Base-by-base conservation (phyloP, 176 grass and related monocot genomes). In the Eleusine indica region DNA sequence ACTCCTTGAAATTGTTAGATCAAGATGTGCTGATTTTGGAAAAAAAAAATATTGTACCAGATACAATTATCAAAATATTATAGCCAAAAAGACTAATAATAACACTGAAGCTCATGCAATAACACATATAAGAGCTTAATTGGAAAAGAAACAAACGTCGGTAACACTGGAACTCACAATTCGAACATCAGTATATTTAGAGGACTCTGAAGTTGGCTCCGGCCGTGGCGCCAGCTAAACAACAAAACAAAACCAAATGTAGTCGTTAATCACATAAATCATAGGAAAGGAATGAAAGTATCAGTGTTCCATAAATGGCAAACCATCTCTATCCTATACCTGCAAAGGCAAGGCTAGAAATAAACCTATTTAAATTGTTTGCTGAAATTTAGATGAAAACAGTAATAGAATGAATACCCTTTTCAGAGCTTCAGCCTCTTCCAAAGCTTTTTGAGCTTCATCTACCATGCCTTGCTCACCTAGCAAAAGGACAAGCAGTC, bases 361-460 rank as follows among this genome's bases (percentile, higher is more conserved):
- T 41, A 40, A 82, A 77, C 75, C 4, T 9, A 52, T n/a, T 17
- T 41, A 32, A 66, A 79, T 67, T 86, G 17, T 28, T 57, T 64
- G 13, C 49, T 53, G 66, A 62, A 39, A 82, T 82, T 87, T 56
- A 13, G 7, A 14, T 78, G 35, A 21, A 68, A 64, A 82, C 47
- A 62, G 35, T 8, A 52, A 79, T 35, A 81, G 40, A 52, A 79
- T 35, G 73, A 47, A 53, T 70, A 96, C 96, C 96, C 84, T 98
- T 90, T 95, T 98, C n/a, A 98, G 81, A 83, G 96, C 91, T 87
- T 98, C 96, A 75, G 86, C 93, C 82, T 98, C 96, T 95, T 98
- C 96, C 77, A 98, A 86, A 91, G 85, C 84, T 81, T 89, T 98
- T 41, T 95, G 96, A 41, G 93, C 93, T 87, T 98, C 93, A 25